phyloP scores from a whole-genome alignment of 2,329 filamentous ascomycete species.

The Clonostachys rhizophaga region DNA sequence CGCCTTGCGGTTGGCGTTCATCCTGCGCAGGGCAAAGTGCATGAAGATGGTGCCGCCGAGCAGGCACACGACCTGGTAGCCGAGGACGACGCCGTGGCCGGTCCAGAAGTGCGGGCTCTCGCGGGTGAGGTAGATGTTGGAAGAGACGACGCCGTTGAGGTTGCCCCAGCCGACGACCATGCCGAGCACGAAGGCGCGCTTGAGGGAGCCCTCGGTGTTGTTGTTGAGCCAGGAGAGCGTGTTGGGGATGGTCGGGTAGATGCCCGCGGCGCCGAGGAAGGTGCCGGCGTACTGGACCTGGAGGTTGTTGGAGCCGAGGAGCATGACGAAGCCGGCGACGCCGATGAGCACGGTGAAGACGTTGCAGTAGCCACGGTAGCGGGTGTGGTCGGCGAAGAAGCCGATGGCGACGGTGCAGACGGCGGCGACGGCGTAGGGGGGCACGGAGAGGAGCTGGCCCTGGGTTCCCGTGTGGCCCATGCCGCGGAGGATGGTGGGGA shows the following conservation, averaged over 20 bases:
- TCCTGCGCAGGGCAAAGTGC: conserved; percentile 53
- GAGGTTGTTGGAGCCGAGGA: conserved; percentile 21
- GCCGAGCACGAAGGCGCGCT: conserved; percentile 49
- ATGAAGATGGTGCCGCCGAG: conserved; percentile 66
- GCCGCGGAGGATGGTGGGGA: conserved; percentile 26
- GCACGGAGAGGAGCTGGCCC: conserved; percentile 30
- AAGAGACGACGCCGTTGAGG: conserved; percentile 36
- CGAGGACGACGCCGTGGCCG: conserved; percentile 73
- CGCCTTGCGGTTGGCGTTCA: conserved; percentile 62
- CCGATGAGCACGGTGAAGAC: conserved; percentile 24
- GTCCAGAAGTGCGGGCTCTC: conserved; percentile 60
- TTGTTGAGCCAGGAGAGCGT: conserved; percentile 53
- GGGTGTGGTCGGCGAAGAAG: conserved; percentile 31
- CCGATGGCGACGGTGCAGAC: conserved; percentile 30
- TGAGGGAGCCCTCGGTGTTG: conserved; percentile 50
- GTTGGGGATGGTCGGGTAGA: conserved; percentile 50
- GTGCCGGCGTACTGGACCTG: conserved; percentile 42
- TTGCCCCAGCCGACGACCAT: conserved; percentile 45
- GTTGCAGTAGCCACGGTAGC: conserved; percentile 28
- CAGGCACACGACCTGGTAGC: conserved; percentile 65
- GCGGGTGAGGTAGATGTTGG: conserved; percentile 65
- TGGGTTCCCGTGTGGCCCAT: conserved; percentile 26
- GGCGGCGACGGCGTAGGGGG: conserved; percentile 28
- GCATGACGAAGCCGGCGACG: conserved; percentile 22
- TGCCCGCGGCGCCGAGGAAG: conserved; percentile 30